Percentiles rank a stretch among this genome's conserved stretches.
Conservation (phyloP, 768 basidiomycete genomes). For the Asterophora lycoperdoides region DNA sequence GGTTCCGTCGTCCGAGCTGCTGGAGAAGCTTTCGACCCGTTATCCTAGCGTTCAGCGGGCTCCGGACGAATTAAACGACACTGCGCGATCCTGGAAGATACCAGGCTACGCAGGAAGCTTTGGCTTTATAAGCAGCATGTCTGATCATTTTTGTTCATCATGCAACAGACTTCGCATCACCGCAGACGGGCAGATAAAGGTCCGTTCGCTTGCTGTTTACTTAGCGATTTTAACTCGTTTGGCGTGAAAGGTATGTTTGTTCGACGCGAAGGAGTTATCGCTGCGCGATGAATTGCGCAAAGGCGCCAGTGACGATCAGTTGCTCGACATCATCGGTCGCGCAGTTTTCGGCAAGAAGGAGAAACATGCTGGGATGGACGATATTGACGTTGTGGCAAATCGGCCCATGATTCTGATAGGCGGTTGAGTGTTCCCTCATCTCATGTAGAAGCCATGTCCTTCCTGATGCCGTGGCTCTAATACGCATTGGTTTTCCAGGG, state of each 20-base stretch:
- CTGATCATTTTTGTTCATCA: slow-evolving; percentile 84
- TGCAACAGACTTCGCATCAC: slow-evolving; percentile 84
- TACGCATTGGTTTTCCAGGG: slow-evolving; percentile 12
- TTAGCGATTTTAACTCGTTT: not conserved
- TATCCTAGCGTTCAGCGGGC: slow-evolving; percentile 54
- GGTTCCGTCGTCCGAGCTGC: slow-evolving; percentile 66
- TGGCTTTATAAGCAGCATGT: slow-evolving; percentile 94
- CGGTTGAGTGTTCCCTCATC: slow-evolving; percentile 62
- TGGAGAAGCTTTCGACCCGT: slow-evolving; percentile 42
- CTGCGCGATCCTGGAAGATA: slow-evolving; percentile 75
- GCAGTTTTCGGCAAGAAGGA: slow-evolving; percentile 71
- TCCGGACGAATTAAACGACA: slow-evolving; percentile 69
- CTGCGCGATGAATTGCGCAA: slow-evolving; percentile 69
- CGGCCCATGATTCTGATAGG: slow-evolving; percentile 92
- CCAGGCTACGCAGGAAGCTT: slow-evolving; percentile 66
- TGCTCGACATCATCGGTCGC: slow-evolving; percentile 56
- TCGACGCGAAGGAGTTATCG: slow-evolving; percentile 81
- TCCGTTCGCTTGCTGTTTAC: slow-evolving; percentile 13
- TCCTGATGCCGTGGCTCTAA: slow-evolving; percentile 16
- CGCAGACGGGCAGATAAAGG: slow-evolving; percentile 91
- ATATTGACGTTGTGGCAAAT: slow-evolving; percentile 71
- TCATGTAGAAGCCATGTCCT: slow-evolving; percentile 19
- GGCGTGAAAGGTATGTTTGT: slow-evolving; percentile 73
- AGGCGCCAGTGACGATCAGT: slow-evolving; percentile 58
- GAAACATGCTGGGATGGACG: slow-evolving; percentile 82